Percentiles rank a stretch among this genome's conserved stretches.
Evolutionary conservation across 495 filamentous ascomycete species (phyloP).

Genomic region (Aspergillus sclerotioniger): DNA sequence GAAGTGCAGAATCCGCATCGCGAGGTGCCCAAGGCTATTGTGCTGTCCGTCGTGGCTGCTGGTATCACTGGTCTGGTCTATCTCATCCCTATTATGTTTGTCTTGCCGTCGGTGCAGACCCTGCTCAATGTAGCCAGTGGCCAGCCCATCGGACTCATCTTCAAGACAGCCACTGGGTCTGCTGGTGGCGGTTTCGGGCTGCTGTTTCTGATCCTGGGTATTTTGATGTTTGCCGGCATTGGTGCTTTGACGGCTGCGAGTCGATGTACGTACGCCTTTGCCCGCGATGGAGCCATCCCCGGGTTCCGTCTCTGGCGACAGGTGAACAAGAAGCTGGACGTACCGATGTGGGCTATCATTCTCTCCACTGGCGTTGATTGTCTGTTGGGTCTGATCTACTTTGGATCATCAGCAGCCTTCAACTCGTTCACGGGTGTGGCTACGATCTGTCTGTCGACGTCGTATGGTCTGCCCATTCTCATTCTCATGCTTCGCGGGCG

Average conservation of each 20-base stretch:
- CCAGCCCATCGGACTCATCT: slow-evolving; percentile 38
- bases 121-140: slow-evolving; percentile 59
- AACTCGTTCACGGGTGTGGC: slow-evolving; percentile 67
- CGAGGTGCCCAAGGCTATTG: slow-evolving; percentile 69
- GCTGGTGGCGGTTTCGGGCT: slow-evolving; percentile 66
- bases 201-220: slow-evolving; percentile 68
- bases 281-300: slow-evolving; percentile 63
- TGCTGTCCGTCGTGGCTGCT: slow-evolving; percentile 67
- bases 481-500: slow-evolving; percentile 54
- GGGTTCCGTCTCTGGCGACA: slow-evolving; percentile 62
- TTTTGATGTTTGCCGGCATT: slow-evolving; percentile 69
- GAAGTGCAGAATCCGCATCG: slow-evolving; percentile 70
- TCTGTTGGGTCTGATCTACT: slow-evolving; percentile 62
- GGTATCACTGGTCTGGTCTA: slow-evolving; percentile 68
- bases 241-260: slow-evolving; percentile 71
- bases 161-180: slow-evolving; percentile 36
- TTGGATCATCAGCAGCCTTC: slow-evolving; percentile 60
- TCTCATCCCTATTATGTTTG: slow-evolving; percentile 63
- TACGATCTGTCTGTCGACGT: slow-evolving; percentile 61
- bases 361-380: slow-evolving; percentile 54
- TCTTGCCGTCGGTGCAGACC: slow-evolving; percentile 55
- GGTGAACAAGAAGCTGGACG: slow-evolving; percentile 54
- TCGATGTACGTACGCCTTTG: slow-evolving; percentile 77
- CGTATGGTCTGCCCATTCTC: slow-evolving; percentile 62
- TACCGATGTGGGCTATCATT: slow-evolving; percentile 57